Conservation (phyloP, 352 stramenopile species). For the Achlya hypogyna region DNA sequence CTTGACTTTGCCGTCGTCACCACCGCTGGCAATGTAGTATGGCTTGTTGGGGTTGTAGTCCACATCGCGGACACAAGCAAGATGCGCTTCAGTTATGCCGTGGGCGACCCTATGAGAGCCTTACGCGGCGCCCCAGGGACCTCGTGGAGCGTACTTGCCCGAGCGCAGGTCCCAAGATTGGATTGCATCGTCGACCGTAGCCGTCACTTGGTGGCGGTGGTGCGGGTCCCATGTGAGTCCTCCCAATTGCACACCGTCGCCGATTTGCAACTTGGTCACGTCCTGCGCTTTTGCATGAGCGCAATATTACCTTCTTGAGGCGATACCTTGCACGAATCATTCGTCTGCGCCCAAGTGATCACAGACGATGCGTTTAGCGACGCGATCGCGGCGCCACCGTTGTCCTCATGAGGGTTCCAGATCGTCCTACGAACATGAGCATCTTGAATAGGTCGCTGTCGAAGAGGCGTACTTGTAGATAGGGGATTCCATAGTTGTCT, state of each 20-base stretch:
- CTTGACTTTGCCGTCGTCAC: conserved; percentile 93
- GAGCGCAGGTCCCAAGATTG: conserved; percentile 65
- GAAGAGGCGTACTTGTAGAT: not conserved
- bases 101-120: not conserved
- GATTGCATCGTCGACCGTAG: conserved; percentile 48
- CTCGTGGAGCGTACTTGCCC: conserved; percentile 25
- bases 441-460: not conserved
- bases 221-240: conserved; percentile 79
- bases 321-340: conserved; percentile 29
- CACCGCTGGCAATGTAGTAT: conserved; percentile 82
- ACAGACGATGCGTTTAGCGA: conserved; percentile 32
- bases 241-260: conserved; percentile 24
- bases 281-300: not conserved
- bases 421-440: not conserved
- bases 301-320: conserved; percentile 24
- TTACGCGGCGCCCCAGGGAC: conserved; percentile 27
- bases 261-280: conserved; percentile 32
- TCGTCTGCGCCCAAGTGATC: conserved; percentile 41
- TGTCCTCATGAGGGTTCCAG: conserved; percentile 30
- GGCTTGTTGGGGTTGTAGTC: conserved; percentile 99
- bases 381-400: conserved; percentile 32
- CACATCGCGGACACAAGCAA: conserved; percentile 65
- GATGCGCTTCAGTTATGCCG: conserved; percentile 52
- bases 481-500: not conserved
- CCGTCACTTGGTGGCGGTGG: conserved; percentile 50